Base-by-base conservation (phyloP, 805 yeast genomes). In the Candida stauntonica region DNA sequence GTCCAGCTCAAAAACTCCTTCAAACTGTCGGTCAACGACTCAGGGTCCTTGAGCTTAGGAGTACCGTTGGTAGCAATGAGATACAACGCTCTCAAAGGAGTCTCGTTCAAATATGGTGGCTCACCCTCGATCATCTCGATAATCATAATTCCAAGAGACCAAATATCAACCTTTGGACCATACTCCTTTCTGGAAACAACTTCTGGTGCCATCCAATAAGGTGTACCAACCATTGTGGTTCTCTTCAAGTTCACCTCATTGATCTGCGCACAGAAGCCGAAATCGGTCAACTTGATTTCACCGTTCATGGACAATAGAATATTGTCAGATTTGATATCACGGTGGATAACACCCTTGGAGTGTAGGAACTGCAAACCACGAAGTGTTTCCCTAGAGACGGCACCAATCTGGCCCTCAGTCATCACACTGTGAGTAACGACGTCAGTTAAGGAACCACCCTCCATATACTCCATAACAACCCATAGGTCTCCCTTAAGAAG, bases 201-300 rank as follows among this genome's bases (percentile, higher is more conserved):
- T 61, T 93, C 99, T 1, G 99, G 99, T 0, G 99, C 99, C 99
- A 93, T 93, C 99, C 99, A 93, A 61, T 93, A 93, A 12, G 99
- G 99, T 0, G 99, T 93, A 13, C 99, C 99, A 14, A 93, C 99
- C 95, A 93, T 87, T 5, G 99, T 93, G 3, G 96, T 88, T 60
- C 99, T 79, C 61, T 91, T 89, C 39, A 84, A 68, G 48, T 85
- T 83, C 38, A 76, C 74, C 48, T 83, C 94, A 26, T 83, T 85
- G 44, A 85, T 72, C 62, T 89, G 95, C 0, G 99, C 99, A 66
- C 99, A 93, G 67, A 91, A 93, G 1, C 95, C 95, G 60, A 86
- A 86, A 64, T 93, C 99, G 0, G 99, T 93, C 58, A 93, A 71
- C 63, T 93, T 93, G 55, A 93, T 87, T 48, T 87, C 82, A 29